phyloP scores from a whole-genome alignment of 495 filamentous ascomycete genomes.

The Lasiosphaeria miniovina region DNA sequence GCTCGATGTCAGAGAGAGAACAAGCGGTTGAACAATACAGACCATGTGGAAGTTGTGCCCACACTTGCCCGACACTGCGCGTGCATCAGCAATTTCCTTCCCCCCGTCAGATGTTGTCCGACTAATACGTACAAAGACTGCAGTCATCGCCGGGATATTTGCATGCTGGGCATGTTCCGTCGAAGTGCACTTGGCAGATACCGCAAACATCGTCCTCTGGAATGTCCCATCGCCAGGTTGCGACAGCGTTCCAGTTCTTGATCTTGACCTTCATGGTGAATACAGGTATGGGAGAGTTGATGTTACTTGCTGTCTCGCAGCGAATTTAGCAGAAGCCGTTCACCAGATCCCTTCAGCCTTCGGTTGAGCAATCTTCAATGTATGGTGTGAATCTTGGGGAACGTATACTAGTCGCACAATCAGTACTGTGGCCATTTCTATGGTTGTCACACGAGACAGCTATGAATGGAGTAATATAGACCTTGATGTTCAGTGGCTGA shows the following conservation, averaged over 20 bases:
- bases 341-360: too few relatives aligned
- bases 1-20: not conserved
- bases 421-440: too few relatives aligned
- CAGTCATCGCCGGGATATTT: conserved; percentile 98
- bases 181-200: conserved; percentile 97
- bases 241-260: conserved; percentile 88
- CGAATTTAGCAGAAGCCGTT: too few relatives aligned
- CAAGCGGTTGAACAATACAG: conserved; percentile 18
- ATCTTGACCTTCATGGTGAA: conserved; percentile 87
- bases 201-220: conserved; percentile 97
- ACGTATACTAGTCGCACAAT: too few relatives aligned
- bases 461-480: too few relatives aligned
- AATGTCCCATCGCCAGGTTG: conserved; percentile 96
- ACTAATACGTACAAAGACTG: conserved; percentile 64
- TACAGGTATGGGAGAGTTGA: not conserved
- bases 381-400: too few relatives aligned
- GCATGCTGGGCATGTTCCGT: conserved; percentile 95
- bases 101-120: not conserved
- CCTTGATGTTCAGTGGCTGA: too few relatives aligned
- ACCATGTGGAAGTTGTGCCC: conserved; percentile 98
- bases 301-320: not conserved
- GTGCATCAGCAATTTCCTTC: conserved; percentile 3
- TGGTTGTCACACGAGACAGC: too few relatives aligned
- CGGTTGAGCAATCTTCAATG: too few relatives aligned
- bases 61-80: conserved; percentile 85